Conservation (phyloP, 805 yeast genomes). For the Ogataea ganodermae region DNA sequence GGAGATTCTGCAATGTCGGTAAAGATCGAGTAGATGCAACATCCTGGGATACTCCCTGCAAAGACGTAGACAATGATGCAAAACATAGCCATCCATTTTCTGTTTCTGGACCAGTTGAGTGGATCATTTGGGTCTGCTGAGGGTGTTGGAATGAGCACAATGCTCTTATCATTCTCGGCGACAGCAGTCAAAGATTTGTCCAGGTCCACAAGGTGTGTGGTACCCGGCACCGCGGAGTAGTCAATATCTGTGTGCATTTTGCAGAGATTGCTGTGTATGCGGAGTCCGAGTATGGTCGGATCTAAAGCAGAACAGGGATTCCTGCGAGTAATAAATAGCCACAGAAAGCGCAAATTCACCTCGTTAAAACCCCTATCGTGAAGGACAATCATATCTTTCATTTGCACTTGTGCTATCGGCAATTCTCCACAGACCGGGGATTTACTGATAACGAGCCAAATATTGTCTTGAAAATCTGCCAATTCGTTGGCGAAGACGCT, state of each 20-base stretch:
- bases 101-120: conserved; percentile 55
- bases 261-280: neutral
- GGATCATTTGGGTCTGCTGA: conserved; percentile 72
- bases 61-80: conserved; percentile 43
- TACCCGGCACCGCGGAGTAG: conserved; percentile 19
- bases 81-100: conserved; percentile 50
- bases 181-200: conserved; percentile 7
- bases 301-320: neutral
- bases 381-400: too few relatives aligned
- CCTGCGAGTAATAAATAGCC: too few relatives aligned
- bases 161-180: conserved; percentile 30
- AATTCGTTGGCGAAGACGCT: neutral
- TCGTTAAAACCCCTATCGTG: too few relatives aligned
- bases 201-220: conserved; percentile 19
- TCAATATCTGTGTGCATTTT: conserved; percentile 12
- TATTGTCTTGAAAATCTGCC: neutral
- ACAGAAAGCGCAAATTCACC: too few relatives aligned
- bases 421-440: too few relatives aligned
- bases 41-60: conserved; percentile 30
- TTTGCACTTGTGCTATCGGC: too few relatives aligned
- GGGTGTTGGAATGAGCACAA: conserved; percentile 66
- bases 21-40: conserved; percentile 33
- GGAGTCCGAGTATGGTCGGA: neutral
- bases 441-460: too few relatives aligned
- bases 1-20: conserved; percentile 23